Evolutionary conservation across 2,329 filamentous ascomycete species (phyloP).

Genomic region (Fusarium longipes): DNA sequence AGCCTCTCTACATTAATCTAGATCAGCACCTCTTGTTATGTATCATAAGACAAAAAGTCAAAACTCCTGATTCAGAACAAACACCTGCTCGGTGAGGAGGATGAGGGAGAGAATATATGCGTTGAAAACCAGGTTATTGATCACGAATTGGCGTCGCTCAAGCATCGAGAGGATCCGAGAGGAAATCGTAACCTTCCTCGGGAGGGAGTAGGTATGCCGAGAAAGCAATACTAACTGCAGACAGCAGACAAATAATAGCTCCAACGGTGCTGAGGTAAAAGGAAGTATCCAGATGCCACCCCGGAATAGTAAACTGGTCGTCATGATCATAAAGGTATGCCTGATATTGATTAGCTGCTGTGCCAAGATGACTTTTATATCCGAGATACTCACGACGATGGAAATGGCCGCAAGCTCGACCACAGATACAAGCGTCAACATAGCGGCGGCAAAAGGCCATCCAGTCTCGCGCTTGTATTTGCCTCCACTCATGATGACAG

Average conservation of each 20-base stretch:
- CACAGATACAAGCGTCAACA: constrained; percentile 74
- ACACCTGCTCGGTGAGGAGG: constrained; percentile 9
- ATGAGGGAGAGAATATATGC: neutral
- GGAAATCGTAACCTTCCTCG: constrained; percentile 87
- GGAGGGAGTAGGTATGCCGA: constrained; percentile 78
- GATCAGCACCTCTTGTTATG: neutral
- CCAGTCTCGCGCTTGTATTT: constrained; percentile 83
- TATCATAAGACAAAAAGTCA: neutral
- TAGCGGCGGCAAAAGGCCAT: constrained; percentile 78
- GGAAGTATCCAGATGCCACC: constrained; percentile 83
- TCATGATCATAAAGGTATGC: constrained; percentile 87
- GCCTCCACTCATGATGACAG: constrained; percentile 81
- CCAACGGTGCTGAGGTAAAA: constrained; percentile 77
- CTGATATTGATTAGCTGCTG: constrained; percentile 57
- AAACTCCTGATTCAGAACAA: constrained; percentile 4
- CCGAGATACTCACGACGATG: constrained; percentile 75
- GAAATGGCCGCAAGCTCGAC: constrained; percentile 82
- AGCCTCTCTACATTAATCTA: constrained; percentile 24
- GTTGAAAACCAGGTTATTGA: neutral
- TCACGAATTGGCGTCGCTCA: constrained; percentile 5
- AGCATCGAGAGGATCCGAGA: constrained; percentile 66
- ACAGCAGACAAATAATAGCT: constrained; percentile 63
- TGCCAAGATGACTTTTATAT: neutral
- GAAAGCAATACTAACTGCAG: constrained; percentile 68
- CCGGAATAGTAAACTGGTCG: constrained; percentile 80